Base-by-base conservation (phyloP, 78 protist genomes). In the Pelomyxa schiedti region DNA sequence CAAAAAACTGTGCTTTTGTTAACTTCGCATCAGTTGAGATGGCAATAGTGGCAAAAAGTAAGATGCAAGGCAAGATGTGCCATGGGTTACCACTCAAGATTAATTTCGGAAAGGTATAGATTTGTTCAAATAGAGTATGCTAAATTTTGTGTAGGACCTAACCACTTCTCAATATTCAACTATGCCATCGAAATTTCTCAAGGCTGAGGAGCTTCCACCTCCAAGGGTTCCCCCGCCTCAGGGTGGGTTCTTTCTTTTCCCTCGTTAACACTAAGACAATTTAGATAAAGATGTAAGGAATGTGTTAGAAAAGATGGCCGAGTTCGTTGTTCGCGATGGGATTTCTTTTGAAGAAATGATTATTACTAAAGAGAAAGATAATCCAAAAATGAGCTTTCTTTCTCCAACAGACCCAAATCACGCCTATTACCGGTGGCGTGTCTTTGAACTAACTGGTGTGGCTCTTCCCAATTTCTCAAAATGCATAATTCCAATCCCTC, bases 1-100 rank as follows among this genome's bases (percentile, higher is more conserved):
- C 78, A 37, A 83, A 82, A 64, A 81, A 78, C 8, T 83, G 88
- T 43, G 88, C 88, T n/a, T 83, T 83, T 65, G 88, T 83, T 7
- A 83, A 83, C 79, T 83, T 74, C 71, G 73, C 77, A 75, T 76
- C 67, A 41, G 71, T 72, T 32, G 67, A 74, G 66, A 42, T 67
- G 68, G 86, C 86, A 16, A 81, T 79, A 8, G 74, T 67, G 29
- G 86, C 86, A 22, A 43, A 75, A 0, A 74, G 76, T 36, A 67
- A 78, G 65, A 36, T 81, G 28, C 75, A 81, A 28, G 86, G 86
- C 22, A 69, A 81, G 63, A 69, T 63, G 38, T 58, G 74, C 24
- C 81, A 80, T 64, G 86, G 76, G 39, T 75, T 79, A 3, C 67
- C 76, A 16, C 77, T 81, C 22, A 69, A 80, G 28, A 80, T 71